Conservation (phyloP, 768 basidiomycete genomes). For the Lactarius vividus region DNA sequence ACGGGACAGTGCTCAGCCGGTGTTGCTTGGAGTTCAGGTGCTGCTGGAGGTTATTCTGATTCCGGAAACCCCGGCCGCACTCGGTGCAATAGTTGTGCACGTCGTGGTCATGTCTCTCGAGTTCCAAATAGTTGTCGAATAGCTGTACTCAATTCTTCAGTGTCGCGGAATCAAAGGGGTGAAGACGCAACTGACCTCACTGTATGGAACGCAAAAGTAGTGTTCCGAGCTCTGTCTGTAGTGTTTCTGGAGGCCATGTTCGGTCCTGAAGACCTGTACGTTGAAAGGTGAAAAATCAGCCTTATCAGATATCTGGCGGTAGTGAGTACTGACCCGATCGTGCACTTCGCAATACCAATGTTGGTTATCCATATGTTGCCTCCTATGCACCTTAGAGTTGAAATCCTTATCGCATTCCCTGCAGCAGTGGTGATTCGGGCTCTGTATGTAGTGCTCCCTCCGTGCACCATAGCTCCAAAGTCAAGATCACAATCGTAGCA, state of each 20-base stretch:
- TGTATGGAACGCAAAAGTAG: background rate
- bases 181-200: background rate
- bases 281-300: background rate
- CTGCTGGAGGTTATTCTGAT: conserved; percentile 39
- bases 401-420: background rate
- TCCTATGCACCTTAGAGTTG: background rate
- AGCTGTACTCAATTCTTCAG: background rate
- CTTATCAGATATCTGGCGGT: background rate
- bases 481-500: conserved; percentile 49
- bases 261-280: conserved; percentile 39
- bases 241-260: conserved; percentile 46
- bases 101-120: conserved; percentile 25
- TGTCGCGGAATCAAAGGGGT: background rate
- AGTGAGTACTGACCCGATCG: conserved; percentile 17
- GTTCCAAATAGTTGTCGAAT: background rate
- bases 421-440: conserved; percentile 5
- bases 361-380: background rate
- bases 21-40: conserved; percentile 58
- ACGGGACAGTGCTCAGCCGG: conserved; percentile 37
- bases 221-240: conserved; percentile 32
- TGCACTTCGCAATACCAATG: conserved; percentile 3
- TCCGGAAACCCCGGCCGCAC: conserved; percentile 46
- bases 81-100: conserved; percentile 42
- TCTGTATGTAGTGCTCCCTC: background rate
- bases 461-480: conserved; percentile 33